Base-by-base conservation (phyloP, 1,139 yeast genomes). In the Kurtzmaniella quercitrusa region DNA sequence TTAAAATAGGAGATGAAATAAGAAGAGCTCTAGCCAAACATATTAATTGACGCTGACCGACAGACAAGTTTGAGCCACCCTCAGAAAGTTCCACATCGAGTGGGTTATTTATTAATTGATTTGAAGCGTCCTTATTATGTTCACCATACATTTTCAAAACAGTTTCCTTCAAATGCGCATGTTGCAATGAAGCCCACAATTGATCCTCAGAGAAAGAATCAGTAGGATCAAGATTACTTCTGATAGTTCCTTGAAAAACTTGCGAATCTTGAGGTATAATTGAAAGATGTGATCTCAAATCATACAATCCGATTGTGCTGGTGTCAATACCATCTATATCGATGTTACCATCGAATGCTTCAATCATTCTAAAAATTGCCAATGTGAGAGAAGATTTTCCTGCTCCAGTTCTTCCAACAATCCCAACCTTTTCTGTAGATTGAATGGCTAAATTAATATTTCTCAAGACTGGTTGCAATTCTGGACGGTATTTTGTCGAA, bases 361-460 rank as follows among this genome's bases (percentile, higher is more conserved):
- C 93, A 43, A 86, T 73, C 48, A 86, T 69, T 49, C 95, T 70
- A 66, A 85, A 86, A n/a, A 86, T 60, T 0, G 93, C 85, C 54
- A 85, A 62, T 1, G 87, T 81, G 40, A 86, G 63, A 1, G 91
- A 79, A 25, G 89, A 81, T 58, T 86, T 86, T 17, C 95, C 95
- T 1, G 94, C 91, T 37, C 95, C 95, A 0, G 95, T 86, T 51
- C 95, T 73, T 10, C 95, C 95, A n/a, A 85, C 93, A 50, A 86
- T 80, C 39, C 95, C 95, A 49, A 86, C 68, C 56, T 86, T 86
- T 52, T 86, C 93, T 15, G 66, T 67, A 3, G 88, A 70, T 25
- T 73, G 67, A 46, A 86, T 75, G 2, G 68, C 63, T 38, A 85
- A 55, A 36, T 66, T 63, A 41, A 86, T 67, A 40, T 77, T 67